Evolutionary conservation across 345 rosid genomes (phyloP), one percentile per base, ranked within the genome.

Genomic region (Camelina laxa): DNA sequence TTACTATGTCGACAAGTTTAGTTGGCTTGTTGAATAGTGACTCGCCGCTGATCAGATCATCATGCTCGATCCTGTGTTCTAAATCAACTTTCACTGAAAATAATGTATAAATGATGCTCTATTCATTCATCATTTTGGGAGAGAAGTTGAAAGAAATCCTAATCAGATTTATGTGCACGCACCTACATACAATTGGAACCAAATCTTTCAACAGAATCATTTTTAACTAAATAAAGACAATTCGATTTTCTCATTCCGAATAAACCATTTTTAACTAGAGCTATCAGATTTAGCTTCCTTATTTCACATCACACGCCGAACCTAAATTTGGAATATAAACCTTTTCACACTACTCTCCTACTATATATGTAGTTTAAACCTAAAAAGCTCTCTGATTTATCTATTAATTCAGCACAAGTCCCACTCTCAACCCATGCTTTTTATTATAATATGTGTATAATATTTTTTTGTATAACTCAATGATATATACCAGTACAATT

Each of bases 251-350:
- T 22, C 17, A 73, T 6, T 65, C 11, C 12, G 24, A 33, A 20
- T 19, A 39, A 2, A 61, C 12, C 20, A 12, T 55, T 45, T 13
- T 16, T 22, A 27, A 27, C 30, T 7, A 2, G 14, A 59, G 9
- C 10, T 57, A 59, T 58, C 31, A 48, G 66, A 24, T 48, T 74
- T 36, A 74, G 53, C 60, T 22, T 74, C n/a, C 20, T 36, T 50
- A 4, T 21, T 22, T 49, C 16, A 41, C 45, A 76, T 63, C 17
- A 70, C 51, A 70, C 75, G 80, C 71, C 80, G 54, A 47, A 19
- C 70, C 51, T 70, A 63, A 6, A 62, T 19, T 45, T 63, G 53
- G 80, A 70, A 76, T 76, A 70, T 24, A 44, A 70, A 76, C 63
- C 60, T 70, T 70, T 50, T 63, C 51, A 54, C 79, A 61, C 65